Evolutionary conservation across 1,284 basidiomycete genomes (phyloP).

Genomic region (Sparassis latifolia): DNA sequence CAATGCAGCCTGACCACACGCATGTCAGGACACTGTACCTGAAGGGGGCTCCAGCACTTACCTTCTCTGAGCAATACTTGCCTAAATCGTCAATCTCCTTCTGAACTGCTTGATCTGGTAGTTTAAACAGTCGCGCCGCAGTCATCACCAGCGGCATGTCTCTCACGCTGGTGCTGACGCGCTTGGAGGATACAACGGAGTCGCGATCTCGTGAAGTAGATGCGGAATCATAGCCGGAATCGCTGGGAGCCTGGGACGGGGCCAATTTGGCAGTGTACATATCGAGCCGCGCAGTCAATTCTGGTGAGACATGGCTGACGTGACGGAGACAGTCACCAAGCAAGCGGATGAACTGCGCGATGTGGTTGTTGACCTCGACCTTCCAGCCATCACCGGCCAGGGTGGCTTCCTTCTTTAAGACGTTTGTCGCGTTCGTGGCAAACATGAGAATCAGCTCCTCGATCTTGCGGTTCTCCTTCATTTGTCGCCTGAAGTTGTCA

Average conservation of each 20-base stretch:
- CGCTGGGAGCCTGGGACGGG: slow-evolving; percentile 42
- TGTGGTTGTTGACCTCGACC: slow-evolving; percentile 85
- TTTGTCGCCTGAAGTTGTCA: slow-evolving; percentile 77
- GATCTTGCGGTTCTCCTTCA: slow-evolving; percentile 95
- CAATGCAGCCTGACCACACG: slow-evolving; percentile 58
- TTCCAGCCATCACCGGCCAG: slow-evolving; percentile 88
- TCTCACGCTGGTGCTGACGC: slow-evolving; percentile 40
- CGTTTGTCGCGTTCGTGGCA: slow-evolving; percentile 81
- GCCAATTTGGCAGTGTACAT: slow-evolving; percentile 79
- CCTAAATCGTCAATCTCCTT: slow-evolving; percentile 70
- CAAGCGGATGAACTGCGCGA: slow-evolving; percentile 82
- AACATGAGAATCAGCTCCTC: slow-evolving; percentile 97
- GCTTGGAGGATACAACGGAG: slow-evolving; percentile 36
- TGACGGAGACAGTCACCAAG: slow-evolving; percentile 73
- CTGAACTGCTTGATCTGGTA: slow-evolving; percentile 62
- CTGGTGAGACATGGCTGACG: slow-evolving; percentile 74
- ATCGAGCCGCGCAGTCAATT: slow-evolving; percentile 77
- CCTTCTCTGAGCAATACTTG: slow-evolving; percentile 77
- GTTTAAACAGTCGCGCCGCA: slow-evolving; percentile 72
- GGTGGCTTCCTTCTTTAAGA: slow-evolving; percentile 78
- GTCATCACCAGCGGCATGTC: slow-evolving; percentile 76
- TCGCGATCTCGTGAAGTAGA: slow-evolving; percentile 53
- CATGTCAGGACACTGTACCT: neutral
- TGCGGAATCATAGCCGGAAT: slow-evolving; percentile 64
- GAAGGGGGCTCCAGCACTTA: slow-evolving; percentile 14